Evolutionary conservation across 352 stramenopile species (phyloP).

Genomic region (Peronospora destructor): DNA sequence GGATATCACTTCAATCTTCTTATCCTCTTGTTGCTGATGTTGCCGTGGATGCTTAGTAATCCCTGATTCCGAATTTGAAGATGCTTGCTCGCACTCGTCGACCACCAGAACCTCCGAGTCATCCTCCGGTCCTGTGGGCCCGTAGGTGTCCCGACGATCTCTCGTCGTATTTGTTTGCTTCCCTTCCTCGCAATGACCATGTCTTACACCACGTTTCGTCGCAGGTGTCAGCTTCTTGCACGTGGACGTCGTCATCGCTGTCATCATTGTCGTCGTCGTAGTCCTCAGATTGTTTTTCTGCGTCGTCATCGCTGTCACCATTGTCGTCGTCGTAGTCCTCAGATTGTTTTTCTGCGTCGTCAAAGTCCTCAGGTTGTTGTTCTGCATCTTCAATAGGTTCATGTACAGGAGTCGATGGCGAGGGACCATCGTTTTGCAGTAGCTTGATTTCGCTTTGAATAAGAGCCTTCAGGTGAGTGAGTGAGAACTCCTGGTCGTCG

Average conservation of each 20-base stretch:
- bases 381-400: not conserved
- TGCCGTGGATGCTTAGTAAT: constrained; percentile 9
- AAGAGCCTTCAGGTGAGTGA: constrained; percentile 52
- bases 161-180: not conserved
- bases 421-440: constrained; percentile 44
- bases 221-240: constrained; percentile 2
- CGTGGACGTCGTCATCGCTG: not conserved
- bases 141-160: not conserved
- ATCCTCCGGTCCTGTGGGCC: constrained; percentile 1
- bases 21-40: constrained; percentile 20
- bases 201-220: not conserved
- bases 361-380: not conserved
- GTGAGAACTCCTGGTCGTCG: constrained; percentile 61
- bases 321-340: constrained; percentile 3
- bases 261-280: constrained; percentile 3
- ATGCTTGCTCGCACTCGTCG: constrained; percentile 26
- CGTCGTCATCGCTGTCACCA: not conserved
- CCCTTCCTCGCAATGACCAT: not conserved
- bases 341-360: not conserved
- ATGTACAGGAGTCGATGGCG: constrained; percentile 1
- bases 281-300: constrained; percentile 1
- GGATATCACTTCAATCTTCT: constrained; percentile 9
- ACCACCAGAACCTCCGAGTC: not conserved
- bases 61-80: constrained; percentile 31
- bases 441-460: constrained; percentile 76